These are phyloP conservation scores for Nadsonia commutata DNA, from an alignment of 1,139 yeast genomes.

Conservation along the genomic window DNA sequence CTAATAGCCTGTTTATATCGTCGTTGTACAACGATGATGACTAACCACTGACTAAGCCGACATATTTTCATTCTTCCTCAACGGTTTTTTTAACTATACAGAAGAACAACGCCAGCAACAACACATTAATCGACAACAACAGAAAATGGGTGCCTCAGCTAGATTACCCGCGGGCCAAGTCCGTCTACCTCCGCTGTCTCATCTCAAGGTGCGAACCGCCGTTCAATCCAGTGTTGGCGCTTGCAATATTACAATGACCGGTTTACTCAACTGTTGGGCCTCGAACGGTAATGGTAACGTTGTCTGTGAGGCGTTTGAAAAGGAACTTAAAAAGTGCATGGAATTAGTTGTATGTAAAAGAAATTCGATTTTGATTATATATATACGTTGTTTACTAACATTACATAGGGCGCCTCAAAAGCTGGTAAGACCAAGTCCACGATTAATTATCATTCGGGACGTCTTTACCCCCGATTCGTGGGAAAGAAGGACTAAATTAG, in stretches of 20 bases:
- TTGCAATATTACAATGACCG: conserved; percentile 71
- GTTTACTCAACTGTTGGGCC: conserved; percentile 89
- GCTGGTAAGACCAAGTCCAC: conserved; percentile 32
- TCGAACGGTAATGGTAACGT: conserved; percentile 76
- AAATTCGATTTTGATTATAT: background rate
- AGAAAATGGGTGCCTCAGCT: background rate
- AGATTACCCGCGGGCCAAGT: background rate
- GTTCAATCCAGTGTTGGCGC: conserved; percentile 34
- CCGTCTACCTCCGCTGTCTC: background rate
- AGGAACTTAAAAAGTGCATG: conserved; percentile 9
- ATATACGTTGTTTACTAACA: background rate
- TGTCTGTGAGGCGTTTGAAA: conserved; percentile 29
- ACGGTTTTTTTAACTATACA: too few relatives aligned
- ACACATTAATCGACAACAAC: background rate
- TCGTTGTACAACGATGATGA: too few relatives aligned
- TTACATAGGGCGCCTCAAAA: conserved; percentile 3
- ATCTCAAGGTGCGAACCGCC: background rate
- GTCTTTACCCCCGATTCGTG: conserved; percentile 65
- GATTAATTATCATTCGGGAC: conserved; percentile 70
- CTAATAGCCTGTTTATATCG: too few relatives aligned
- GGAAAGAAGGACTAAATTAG: conserved; percentile 29
- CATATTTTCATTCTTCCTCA: too few relatives aligned
- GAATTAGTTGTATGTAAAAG: background rate
- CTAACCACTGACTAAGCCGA: too few relatives aligned
- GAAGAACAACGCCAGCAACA: background rate